Evolutionary conservation across 768 basidiomycete genomes (phyloP).

Genomic region (Trametes cingulata): DNA sequence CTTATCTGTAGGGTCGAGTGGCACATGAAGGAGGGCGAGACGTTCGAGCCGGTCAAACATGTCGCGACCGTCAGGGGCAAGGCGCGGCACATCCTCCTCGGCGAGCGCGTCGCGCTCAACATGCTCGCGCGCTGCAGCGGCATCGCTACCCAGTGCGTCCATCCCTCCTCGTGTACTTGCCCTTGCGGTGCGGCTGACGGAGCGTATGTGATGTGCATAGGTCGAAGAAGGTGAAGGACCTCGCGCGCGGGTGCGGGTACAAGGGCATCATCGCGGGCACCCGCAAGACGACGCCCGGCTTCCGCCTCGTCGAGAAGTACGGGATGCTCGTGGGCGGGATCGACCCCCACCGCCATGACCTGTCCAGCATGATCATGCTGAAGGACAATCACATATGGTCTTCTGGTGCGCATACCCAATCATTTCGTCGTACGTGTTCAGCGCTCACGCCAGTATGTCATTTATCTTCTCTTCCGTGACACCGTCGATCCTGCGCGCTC

Average conservation of each 20-base stretch:
- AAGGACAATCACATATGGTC: conserved; percentile 99
- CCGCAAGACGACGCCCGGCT: conserved; percentile 96
- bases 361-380: conserved; percentile 99
- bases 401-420: conserved; percentile 55
- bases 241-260: conserved; percentile 78
- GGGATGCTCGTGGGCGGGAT: conserved; percentile 98
- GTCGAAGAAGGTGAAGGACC: conserved; percentile 78
- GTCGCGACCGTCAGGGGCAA: conserved; percentile 92
- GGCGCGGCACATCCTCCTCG: conserved; percentile 83
- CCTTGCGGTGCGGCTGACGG: background rate
- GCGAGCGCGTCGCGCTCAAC: conserved; percentile 92
- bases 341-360: conserved; percentile 91
- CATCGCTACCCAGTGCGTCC: conserved; percentile 86
- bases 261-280: conserved; percentile 92
- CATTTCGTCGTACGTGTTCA: too few relatives aligned
- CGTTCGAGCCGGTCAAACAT: conserved; percentile 77
- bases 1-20: conserved; percentile 74
- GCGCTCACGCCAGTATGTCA: too few relatives aligned
- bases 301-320: conserved; percentile 97
- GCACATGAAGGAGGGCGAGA: conserved; percentile 85
- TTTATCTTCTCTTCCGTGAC: conserved; percentile 8
- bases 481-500: background rate
- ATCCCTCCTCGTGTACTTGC: background rate
- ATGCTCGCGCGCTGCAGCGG: conserved; percentile 94
- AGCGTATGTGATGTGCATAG: conserved; percentile 40